phyloP scores from a whole-genome alignment of 2,329 filamentous ascomycete genomes.

The Aspergillus spinulosporus region DNA sequence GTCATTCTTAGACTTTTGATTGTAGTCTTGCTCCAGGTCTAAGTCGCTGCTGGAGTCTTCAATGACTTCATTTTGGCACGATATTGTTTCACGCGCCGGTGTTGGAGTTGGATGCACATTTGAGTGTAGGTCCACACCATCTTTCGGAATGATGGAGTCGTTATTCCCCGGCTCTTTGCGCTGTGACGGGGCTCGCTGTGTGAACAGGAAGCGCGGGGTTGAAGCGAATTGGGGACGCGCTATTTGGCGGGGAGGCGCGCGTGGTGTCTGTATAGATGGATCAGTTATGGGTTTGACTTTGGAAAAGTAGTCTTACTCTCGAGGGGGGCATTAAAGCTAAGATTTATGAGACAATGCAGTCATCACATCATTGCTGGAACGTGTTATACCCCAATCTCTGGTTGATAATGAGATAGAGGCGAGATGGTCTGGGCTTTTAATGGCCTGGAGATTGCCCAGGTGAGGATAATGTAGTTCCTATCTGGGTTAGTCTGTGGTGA shows the following conservation, averaged over 20 bases:
- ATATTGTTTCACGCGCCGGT: not conserved
- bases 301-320: conserved; percentile 10
- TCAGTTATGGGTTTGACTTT: conserved; percentile 3
- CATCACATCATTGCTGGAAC: not conserved
- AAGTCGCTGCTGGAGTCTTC: conserved; percentile 29
- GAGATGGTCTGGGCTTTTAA: not conserved
- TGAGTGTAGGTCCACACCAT: not conserved
- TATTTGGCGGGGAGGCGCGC: conserved; percentile 27
- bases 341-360: not conserved
- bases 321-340: conserved; percentile 21
- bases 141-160: conserved; percentile 19
- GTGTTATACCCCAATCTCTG: not conserved
- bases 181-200: conserved; percentile 22
- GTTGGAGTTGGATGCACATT: not conserved
- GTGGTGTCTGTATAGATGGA: conserved; percentile 24
- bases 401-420: not conserved
- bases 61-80: conserved; percentile 24
- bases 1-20: not conserved
- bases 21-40: not conserved
- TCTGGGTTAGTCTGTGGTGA: not conserved
- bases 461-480: not conserved
- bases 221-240: conserved; percentile 35
- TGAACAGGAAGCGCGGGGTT: conserved; percentile 36
- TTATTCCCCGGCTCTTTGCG: conserved; percentile 10
- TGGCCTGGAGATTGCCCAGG: not conserved